A percentile compares a stretch with the other conserved stretches of the same genome.
Conservation (phyloP, 495 filamentous ascomycete genomes). For the Hypoxylon subgilvum region DNA sequence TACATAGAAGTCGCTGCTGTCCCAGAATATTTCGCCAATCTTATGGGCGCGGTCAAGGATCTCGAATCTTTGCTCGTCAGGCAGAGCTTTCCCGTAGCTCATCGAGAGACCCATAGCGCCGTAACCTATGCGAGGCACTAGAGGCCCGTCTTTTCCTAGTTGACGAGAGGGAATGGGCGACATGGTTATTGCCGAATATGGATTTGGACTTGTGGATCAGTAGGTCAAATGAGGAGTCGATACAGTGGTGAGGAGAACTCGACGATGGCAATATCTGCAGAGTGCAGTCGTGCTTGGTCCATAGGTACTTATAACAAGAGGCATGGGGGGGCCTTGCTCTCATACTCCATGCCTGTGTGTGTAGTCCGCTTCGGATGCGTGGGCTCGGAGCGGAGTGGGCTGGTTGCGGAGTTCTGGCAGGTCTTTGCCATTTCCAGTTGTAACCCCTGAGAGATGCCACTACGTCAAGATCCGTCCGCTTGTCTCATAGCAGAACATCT, state of each 20-base stretch:
- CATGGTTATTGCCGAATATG: slow-evolving; percentile 4
- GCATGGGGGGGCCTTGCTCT: neutral
- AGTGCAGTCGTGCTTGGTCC: no score
- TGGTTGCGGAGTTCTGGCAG: slow-evolving; percentile 20
- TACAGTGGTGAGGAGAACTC: neutral
- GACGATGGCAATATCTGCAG: neutral
- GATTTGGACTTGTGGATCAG: neutral
- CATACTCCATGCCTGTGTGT: neutral
- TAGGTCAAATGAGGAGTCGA: neutral
- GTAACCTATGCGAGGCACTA: slow-evolving; percentile 60
- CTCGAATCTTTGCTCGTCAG: slow-evolving; percentile 54
- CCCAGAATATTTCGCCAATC: slow-evolving; percentile 64
- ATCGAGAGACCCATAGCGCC: slow-evolving; percentile 63
- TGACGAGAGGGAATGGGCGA: slow-evolving; percentile 48
- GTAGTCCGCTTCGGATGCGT: slow-evolving; percentile 10
- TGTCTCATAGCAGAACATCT: slow-evolving; percentile 34
- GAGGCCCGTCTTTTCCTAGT: slow-evolving; percentile 62
- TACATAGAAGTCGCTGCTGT: slow-evolving; percentile 59
- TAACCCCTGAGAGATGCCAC: neutral
- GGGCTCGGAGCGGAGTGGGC: slow-evolving; percentile 7
- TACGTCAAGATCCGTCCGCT: slow-evolving; percentile 13
- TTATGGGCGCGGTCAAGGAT: slow-evolving; percentile 59
- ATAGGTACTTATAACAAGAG: slow-evolving; percentile 17
- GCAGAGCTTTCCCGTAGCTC: slow-evolving; percentile 48
- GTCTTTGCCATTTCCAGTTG: neutral